Conservation (phyloP, 1,284 basidiomycete species). For the Thecaphora frezii region DNA sequence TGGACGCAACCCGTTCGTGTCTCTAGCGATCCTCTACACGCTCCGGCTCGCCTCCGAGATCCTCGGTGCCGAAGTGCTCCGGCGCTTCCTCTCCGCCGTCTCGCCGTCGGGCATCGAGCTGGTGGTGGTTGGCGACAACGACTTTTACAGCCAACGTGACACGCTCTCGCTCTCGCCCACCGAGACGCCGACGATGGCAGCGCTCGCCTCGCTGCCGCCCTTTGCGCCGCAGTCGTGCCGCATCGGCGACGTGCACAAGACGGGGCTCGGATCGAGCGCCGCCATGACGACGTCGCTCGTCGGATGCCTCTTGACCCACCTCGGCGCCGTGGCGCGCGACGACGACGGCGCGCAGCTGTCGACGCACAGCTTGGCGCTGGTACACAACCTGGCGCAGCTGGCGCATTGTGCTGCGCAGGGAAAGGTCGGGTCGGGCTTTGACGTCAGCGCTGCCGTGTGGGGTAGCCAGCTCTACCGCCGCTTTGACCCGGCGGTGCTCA, state of each 20-base stretch:
- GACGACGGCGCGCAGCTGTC: constrained; percentile 18
- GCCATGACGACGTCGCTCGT: constrained; percentile 94
- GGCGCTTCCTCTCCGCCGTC: constrained; percentile 33
- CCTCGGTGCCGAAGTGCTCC: constrained; percentile 38
- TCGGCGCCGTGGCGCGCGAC: constrained; percentile 63
- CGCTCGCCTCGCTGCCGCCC: constrained; percentile 66
- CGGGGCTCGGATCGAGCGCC: constrained; percentile 93
- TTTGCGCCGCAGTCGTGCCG: constrained; percentile 65
- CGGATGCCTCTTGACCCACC: constrained; percentile 78
- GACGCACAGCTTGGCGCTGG: constrained; percentile 54
- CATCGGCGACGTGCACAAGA: constrained; percentile 86
- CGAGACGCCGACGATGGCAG: constrained; percentile 30
- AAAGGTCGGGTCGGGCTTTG: constrained; percentile 96
- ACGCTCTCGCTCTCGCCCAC: constrained; percentile 60
- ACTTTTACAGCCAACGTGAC: constrained; percentile 92
- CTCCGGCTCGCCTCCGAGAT: constrained; percentile 66
- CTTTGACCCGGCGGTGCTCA: constrained; percentile 69
- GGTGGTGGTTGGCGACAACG: constrained; percentile 87
- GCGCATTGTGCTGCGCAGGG: constrained; percentile 96
- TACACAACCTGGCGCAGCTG: constrained; percentile 93
- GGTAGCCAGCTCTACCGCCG: constrained; percentile 91
- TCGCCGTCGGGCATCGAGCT: constrained; percentile 66
- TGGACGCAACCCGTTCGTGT: constrained; percentile 84
- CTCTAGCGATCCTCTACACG: constrained; percentile 78
- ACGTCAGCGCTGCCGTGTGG: constrained; percentile 89